These are phyloP conservation scores for Emergomyces orientalis DNA, from an alignment of 2,329 filamentous ascomycete genomes.

Conservation along the genomic window DNA sequence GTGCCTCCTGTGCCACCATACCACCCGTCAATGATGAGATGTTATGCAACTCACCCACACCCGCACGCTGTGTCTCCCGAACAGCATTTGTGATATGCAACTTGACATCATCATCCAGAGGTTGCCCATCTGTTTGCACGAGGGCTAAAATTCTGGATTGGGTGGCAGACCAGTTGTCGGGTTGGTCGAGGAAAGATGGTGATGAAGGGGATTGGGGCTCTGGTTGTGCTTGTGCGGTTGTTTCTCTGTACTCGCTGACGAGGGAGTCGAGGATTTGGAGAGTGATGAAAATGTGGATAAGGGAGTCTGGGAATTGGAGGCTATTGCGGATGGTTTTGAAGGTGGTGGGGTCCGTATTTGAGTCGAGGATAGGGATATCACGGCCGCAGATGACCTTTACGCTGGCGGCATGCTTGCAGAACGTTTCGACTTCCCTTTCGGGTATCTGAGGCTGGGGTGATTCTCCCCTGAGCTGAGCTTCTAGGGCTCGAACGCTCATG, in stretches of 20 bases:
- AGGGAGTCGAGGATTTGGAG: constrained; percentile 42
- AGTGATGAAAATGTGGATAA: constrained; percentile 61
- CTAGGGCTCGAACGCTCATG: constrained; percentile 49
- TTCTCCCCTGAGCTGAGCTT: constrained; percentile 41
- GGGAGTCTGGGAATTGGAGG: constrained; percentile 44
- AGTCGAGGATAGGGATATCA: constrained; percentile 41
- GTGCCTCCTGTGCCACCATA: constrained; percentile 91
- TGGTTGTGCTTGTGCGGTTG: background rate
- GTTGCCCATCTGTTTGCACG: constrained; percentile 30
- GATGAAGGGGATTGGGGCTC: constrained; percentile 7
- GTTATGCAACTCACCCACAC: constrained; percentile 83
- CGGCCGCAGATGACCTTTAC: constrained; percentile 73
- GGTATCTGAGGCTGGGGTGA: constrained; percentile 44
- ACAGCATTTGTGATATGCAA: constrained; percentile 47
- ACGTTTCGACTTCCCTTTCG: constrained; percentile 70
- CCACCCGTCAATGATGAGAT: constrained; percentile 80
- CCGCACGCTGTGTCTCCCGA: constrained; percentile 63
- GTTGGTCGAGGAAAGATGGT: constrained; percentile 25
- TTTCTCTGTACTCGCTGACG: constrained; percentile 47
- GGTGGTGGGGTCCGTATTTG: constrained; percentile 35
- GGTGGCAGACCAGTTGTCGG: constrained; percentile 23
- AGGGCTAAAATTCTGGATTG: constrained; percentile 8
- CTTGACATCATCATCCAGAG: constrained; percentile 42
- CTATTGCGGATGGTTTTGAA: constrained; percentile 35
- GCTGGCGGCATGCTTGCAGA: constrained; percentile 92